phyloP scores from a whole-genome alignment of 345 rosid genomes.

The Populus deltoides region DNA sequence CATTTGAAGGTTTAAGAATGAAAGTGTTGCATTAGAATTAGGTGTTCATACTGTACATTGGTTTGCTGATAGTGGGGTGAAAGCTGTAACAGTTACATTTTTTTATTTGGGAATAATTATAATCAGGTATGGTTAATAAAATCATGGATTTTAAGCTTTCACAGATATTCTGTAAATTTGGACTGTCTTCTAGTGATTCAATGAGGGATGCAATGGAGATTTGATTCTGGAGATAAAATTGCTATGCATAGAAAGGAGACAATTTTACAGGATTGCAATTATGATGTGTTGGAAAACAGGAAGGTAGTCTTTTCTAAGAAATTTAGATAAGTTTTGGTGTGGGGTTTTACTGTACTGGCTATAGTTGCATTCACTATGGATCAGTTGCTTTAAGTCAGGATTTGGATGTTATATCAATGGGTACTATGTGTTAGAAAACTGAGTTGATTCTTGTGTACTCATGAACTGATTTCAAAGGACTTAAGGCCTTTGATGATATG shows the following conservation, averaged over 20 bases:
- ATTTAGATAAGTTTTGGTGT: not conserved
- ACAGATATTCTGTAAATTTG: not conserved
- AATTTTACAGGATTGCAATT: not conserved
- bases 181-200: not conserved
- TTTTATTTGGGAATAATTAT: no score
- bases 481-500: no score
- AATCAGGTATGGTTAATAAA: not conserved
- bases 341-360: not conserved
- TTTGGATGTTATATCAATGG: not conserved
- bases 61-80: no score
- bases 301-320: not conserved
- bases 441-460: no score
- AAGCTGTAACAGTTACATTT: no score
- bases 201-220: not conserved
- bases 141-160: no score
- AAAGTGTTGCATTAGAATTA: no score
- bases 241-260: not conserved
- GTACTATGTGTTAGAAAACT: not conserved
- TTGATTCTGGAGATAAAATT: not conserved
- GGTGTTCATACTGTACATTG: no score
- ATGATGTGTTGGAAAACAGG: not conserved
- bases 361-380: not conserved
- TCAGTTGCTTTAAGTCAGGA: not conserved
- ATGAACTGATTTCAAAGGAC: no score
- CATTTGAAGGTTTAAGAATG: no score